phyloP scores from a whole-genome alignment of 768 basidiomycete species.

The Hygrophoropsis aurantiaca region DNA sequence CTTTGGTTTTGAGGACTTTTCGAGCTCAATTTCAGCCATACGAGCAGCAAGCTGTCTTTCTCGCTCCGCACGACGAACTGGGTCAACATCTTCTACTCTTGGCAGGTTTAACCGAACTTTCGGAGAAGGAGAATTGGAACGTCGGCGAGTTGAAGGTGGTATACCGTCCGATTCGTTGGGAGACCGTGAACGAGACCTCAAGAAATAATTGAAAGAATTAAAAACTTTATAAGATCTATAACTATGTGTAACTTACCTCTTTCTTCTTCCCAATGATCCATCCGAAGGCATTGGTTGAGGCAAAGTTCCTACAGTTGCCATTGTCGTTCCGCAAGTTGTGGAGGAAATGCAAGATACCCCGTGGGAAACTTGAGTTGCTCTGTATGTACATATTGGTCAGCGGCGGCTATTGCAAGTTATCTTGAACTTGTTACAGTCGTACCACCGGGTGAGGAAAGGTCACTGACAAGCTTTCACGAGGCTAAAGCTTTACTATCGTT shows the following conservation, averaged over 20 bases:
- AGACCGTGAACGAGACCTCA: constrained; percentile 52
- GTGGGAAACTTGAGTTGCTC: not conserved
- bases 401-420: too few relatives aligned
- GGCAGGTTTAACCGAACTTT: constrained; percentile 39
- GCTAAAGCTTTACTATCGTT: too few relatives aligned
- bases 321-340: constrained; percentile 26
- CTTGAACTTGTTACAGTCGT: too few relatives aligned
- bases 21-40: constrained; percentile 67
- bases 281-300: constrained; percentile 30
- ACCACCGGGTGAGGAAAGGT: too few relatives aligned
- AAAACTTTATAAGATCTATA: not conserved
- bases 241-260: constrained; percentile 28
- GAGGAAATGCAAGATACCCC: not conserved
- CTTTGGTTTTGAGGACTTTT: constrained; percentile 54
- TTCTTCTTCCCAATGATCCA: constrained; percentile 46
- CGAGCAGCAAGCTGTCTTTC: constrained; percentile 78
- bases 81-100: constrained; percentile 71
- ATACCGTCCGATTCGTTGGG: constrained; percentile 29
- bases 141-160: constrained; percentile 42
- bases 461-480: too few relatives aligned
- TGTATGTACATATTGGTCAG: too few relatives aligned
- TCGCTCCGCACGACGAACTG: constrained; percentile 70
- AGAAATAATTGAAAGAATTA: not conserved
- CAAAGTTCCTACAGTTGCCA: constrained; percentile 42
- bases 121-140: constrained; percentile 39